Conservation (phyloP, 495 filamentous ascomycete genomes). For the Geoglossum glabrum region DNA sequence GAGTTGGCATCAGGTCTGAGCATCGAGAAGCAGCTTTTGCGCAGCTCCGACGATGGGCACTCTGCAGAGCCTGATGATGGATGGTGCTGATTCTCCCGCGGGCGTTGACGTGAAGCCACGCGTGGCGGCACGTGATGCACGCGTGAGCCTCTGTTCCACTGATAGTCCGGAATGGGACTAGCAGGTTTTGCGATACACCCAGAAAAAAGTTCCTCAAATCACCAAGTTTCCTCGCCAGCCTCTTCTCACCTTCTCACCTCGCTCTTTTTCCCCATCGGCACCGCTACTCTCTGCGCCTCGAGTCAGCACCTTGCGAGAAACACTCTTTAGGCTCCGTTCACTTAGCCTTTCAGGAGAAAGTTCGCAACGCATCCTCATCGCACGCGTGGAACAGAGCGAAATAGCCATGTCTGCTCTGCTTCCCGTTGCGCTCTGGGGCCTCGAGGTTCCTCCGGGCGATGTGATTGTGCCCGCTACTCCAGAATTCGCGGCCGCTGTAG, state of each 20-base stretch:
- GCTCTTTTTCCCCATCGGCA: background rate
- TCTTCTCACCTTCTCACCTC: background rate
- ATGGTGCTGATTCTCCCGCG: background rate
- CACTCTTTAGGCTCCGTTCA: background rate
- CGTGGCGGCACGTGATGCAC: background rate
- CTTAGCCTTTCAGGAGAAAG: background rate
- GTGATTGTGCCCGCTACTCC: conserved; percentile 50
- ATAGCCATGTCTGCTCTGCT: conserved; percentile 33
- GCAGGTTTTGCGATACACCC: background rate
- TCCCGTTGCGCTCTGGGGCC: conserved; percentile 74
- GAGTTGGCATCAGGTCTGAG: conserved; percentile 40
- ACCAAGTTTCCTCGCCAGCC: background rate
- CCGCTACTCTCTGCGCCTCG: background rate
- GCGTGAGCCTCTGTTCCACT: background rate
- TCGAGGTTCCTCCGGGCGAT: conserved; percentile 66
- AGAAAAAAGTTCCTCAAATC: background rate
- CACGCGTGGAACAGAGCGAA: conserved; percentile 3
- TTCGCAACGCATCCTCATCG: background rate
- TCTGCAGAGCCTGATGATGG: background rate
- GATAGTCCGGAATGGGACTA: background rate
- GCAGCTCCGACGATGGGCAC: background rate
- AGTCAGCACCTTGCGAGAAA: background rate
- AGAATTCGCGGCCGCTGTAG: conserved; percentile 64
- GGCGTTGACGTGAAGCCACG: background rate
- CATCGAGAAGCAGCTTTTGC: background rate